phyloP scores from a whole-genome alignment of 257 asterid genomes.

The Orobanche coerulescens region DNA sequence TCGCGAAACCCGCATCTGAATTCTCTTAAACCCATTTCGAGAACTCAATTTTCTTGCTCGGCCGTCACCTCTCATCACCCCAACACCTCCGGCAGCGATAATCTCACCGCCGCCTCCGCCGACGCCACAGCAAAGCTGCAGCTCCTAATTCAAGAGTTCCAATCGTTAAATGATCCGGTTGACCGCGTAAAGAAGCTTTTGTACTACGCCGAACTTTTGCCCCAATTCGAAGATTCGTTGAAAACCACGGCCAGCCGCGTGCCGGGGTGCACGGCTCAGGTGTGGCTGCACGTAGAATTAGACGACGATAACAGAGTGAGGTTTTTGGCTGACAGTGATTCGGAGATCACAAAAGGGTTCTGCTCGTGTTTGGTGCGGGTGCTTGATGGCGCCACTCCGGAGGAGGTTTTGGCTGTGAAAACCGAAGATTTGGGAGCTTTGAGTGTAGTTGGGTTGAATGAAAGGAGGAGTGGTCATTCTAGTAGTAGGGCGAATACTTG shows the following conservation, averaged over 20 bases:
- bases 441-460: constrained; percentile 50
- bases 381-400: constrained; percentile 68
- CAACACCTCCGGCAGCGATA: constrained; percentile 25
- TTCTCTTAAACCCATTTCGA: constrained; percentile 26
- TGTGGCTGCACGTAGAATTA: constrained; percentile 60
- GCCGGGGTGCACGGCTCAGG: constrained; percentile 87
- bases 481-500: constrained; percentile 73
- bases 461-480: constrained; percentile 33
- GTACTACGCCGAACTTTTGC: constrained; percentile 46
- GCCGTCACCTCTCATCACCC: constrained; percentile 38
- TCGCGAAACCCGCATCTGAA: constrained; percentile 25
- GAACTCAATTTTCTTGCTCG: constrained; percentile 35
- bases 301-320: constrained; percentile 38
- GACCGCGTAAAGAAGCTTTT: constrained; percentile 71
- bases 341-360: constrained; percentile 84
- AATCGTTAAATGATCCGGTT: constrained; percentile 47
- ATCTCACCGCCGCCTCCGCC: constrained; percentile 22
- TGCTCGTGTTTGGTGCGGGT: constrained; percentile 78
- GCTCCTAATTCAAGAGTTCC: constrained; percentile 45
- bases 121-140: constrained; percentile 38
- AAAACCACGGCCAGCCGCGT: constrained; percentile 52
- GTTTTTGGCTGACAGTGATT: constrained; percentile 68
- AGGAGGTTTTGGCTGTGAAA: constrained; percentile 59
- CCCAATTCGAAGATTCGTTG: constrained; percentile 37
- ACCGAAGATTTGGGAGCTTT: constrained; percentile 67